Evolutionary conservation across 805 yeast genomes (phyloP).

Genomic region (Lipomyces lipofer): DNA sequence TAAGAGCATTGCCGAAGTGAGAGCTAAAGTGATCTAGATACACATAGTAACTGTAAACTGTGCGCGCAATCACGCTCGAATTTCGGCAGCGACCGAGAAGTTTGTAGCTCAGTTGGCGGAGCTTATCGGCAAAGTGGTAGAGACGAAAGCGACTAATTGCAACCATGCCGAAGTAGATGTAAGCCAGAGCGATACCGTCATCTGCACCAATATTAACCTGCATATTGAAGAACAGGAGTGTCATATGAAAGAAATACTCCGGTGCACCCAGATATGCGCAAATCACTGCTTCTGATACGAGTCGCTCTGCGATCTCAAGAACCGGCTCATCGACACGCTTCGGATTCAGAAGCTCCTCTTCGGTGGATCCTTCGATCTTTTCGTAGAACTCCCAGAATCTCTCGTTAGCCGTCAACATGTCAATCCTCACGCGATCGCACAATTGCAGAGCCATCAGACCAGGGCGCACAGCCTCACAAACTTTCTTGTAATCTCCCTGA

Average conservation of each 20-base stretch:
- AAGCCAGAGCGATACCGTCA: slow-evolving; percentile 18
- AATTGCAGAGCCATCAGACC: slow-evolving; percentile 9
- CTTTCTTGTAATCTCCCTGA: slow-evolving; percentile 11
- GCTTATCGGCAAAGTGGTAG: slow-evolving; percentile 15
- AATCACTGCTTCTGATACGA: slow-evolving; percentile 10
- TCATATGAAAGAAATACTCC: slow-evolving; percentile 6
- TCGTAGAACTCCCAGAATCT: slow-evolving; percentile 16
- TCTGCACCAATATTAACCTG: slow-evolving; percentile 18
- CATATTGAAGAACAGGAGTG: slow-evolving; percentile 8
- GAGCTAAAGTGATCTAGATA: slow-evolving; percentile 16
- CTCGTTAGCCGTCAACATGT: slow-evolving; percentile 1
- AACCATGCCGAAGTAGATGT: slow-evolving; percentile 21
- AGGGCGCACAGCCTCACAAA: not conserved
- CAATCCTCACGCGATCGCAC: not conserved
- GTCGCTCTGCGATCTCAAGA: not conserved
- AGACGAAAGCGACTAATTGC: slow-evolving; percentile 19
- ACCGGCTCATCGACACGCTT: not conserved
- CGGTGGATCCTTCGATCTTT: slow-evolving; percentile 12
- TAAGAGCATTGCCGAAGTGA: not conserved
- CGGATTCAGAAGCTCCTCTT: slow-evolving; percentile 19
- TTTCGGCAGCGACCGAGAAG: slow-evolving; percentile 3
- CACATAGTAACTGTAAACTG: slow-evolving; percentile 3
- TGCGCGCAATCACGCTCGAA: slow-evolving; percentile 15
- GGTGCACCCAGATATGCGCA: slow-evolving; percentile 18
- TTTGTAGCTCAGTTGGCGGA: slow-evolving; percentile 4